Base-by-base conservation (phyloP, 495 filamentous ascomycete genomes). In the Daldinia caldariorum region DNA sequence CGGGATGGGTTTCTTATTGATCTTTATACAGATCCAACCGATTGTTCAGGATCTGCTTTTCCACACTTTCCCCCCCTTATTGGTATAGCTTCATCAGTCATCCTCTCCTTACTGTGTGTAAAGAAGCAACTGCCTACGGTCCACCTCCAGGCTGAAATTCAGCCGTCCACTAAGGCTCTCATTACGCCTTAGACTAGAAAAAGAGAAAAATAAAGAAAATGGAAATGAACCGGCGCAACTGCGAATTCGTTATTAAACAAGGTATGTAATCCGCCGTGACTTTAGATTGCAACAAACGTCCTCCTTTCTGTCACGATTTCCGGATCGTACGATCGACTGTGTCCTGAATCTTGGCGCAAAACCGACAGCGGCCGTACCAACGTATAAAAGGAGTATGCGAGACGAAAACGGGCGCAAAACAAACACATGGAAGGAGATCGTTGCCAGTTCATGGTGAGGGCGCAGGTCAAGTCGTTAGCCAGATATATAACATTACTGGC, bases 41-140 rank as follows among this genome's bases (percentile, higher is more conserved):
- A 67, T 63, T 57, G 62, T 26, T 61, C 34, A 45, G 68, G 72
- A 71, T 65, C 57, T 63, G 56, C 55, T 37, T 67, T 66, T 71
- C 55, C 69, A 72, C 59, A 67, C 74, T 63, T 63, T 53, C 58
- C 51, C 54, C 67, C 63, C 56, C 67, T 59, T 51, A n/a, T 22
- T 77, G 75, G 75, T 77, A 77, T 77, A 77, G 74, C 73, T 71
- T 77, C 75, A 66, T 77, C 75, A 76, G 61, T 76, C 74, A 62
- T 77, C 73, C 75, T 69, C 43, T 66, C 69, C 69, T 56, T 60
- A 57, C 58, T 39, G 65, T 66, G 65, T 66, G 62, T 57, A 61
- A 69, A 59, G 63, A 60, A 68, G 43, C 43, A 47, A 47, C 73
- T 61, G 64, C 60, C 55, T 65, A 3, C 51, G 56, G 47, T 67